Evolutionary conservation across 345 rosid genomes (phyloP), one percentile per base, ranked within the genome.

Genomic region (Anacardium occidentale): DNA sequence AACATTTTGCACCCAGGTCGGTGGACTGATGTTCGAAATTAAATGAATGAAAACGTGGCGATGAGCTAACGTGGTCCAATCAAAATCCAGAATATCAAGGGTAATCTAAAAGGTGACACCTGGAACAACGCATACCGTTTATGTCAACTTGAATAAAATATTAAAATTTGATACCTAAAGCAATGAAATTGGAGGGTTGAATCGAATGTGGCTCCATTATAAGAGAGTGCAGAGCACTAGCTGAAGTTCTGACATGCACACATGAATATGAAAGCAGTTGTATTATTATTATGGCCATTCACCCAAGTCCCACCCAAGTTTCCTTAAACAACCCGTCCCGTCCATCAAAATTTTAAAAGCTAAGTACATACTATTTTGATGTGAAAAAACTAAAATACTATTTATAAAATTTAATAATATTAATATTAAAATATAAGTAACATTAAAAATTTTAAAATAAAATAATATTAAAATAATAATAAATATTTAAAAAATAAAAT

Each of bases 41-140:
- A 34, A 26, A 55, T 62, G 9, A 45, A 12, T 1, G 52, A 62
- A 68, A 40, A 8, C 48, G 62, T 73, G 76, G 73, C 53, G 26
- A 73, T 37, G n/a, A n/a, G 50, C 63, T 10, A 5, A 61, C 73
- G 73, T 77, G 80, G 73, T 54, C 37, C 63, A 64, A 8, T 70
- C n/a, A 22, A 18, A 69, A 21, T 54, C 72, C 54, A 58, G 3
- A 59, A n/a, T 0, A 9, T 11, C 1, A 20, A 17, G 34, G 7
- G 34, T 32, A 6, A 59, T 32, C 10, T 3, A 7, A 0, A n/a
- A 13, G 56, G 25, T 18, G 64, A 70, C 58, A 70, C 58, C 51
- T 70, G 58, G 74, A n/a, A 5, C 1, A n/a, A 7, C 48, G 0
- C 20, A 9, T 18, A 61, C 50, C 50, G 59, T 48, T 58, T 5